These are phyloP conservation scores for Smallanthus sonchifolius DNA, from an alignment of 129 eudicot species.

Conservation along the genomic window DNA sequence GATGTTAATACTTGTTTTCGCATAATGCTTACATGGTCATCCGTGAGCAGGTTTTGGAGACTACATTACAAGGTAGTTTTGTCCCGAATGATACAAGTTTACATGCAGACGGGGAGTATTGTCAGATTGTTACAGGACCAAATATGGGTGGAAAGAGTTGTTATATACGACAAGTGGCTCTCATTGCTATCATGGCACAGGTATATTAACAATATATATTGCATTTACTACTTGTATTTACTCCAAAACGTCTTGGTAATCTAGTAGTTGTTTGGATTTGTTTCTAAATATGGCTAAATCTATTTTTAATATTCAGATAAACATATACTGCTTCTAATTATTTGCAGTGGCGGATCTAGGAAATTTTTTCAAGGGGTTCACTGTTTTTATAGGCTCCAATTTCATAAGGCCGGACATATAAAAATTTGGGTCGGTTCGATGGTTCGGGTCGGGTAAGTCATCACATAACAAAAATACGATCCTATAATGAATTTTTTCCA, in stretches of 20 bases:
- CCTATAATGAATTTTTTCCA: no score
- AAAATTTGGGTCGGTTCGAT: no score
- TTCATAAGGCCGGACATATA: no score
- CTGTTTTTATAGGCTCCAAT: no score
- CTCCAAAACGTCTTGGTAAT: background rate
- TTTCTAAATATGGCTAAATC: background rate
- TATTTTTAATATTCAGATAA: background rate
- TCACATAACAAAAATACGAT: no score
- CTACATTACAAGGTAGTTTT: slow-evolving; percentile 58
- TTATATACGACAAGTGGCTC: slow-evolving; percentile 98
- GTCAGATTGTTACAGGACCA: slow-evolving; percentile 95
- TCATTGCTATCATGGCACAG: slow-evolving; percentile 92
- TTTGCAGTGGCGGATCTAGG: background rate
- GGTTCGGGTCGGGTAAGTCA: no score
- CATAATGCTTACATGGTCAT: slow-evolving; percentile 8
- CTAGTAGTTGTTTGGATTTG: background rate
- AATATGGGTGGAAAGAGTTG: slow-evolving; percentile 99
- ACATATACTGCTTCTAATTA: background rate
- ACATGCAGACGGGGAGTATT: slow-evolving; percentile 62
- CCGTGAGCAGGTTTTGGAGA: slow-evolving; percentile 72
- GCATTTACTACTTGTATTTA: background rate
- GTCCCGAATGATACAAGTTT: slow-evolving; percentile 83
- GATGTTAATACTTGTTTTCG: background rate
- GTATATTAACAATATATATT: slow-evolving; percentile 24
- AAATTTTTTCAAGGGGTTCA: no score